Evolutionary conservation across 2,329 filamentous ascomycete species (phyloP).

Genomic region (Aspergillus hortae): DNA sequence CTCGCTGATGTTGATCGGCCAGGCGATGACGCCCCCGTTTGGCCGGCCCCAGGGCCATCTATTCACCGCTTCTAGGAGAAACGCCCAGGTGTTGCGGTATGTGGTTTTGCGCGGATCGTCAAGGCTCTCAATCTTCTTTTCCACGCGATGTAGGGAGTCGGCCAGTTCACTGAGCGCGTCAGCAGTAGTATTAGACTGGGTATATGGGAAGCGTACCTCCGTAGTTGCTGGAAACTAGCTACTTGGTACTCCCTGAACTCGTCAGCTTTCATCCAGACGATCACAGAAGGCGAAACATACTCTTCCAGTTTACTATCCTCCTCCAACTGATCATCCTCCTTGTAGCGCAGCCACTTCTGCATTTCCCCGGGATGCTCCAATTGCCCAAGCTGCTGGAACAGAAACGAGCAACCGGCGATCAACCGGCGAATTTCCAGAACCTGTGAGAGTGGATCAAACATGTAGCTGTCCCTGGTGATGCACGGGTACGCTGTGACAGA

Average conservation of each 20-base stretch:
- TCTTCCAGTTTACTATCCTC: conserved; percentile 8
- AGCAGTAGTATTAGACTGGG: conserved; percentile 1
- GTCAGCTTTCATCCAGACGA: neutral
- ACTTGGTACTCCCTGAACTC: neutral
- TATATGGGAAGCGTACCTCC: conserved; percentile 7
- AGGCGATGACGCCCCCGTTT: conserved; percentile 29
- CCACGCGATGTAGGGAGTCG: conserved; percentile 20
- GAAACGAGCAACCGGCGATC: conserved; percentile 28
- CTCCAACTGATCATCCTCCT: conserved; percentile 5
- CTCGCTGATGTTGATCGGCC: conserved; percentile 28
- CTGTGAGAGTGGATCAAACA: conserved; percentile 23
- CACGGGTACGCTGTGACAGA: conserved; percentile 32
- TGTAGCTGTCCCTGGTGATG: conserved; percentile 21
- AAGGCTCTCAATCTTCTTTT: conserved; percentile 13
- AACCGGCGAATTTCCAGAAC: conserved; percentile 27
- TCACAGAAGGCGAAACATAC: neutral
- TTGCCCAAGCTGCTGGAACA: conserved; percentile 24
- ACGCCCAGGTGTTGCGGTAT: conserved; percentile 24
- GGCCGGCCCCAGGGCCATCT: conserved; percentile 26
- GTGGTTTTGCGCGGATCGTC: conserved; percentile 11
- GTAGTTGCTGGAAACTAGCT: conserved; percentile 3
- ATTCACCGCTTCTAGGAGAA: conserved; percentile 22
- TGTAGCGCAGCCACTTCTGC: conserved; percentile 23
- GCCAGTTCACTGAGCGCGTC: conserved; percentile 20
- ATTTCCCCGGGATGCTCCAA: conserved; percentile 21